A percentile compares a stretch with the other conserved stretches of the same genome.
These are phyloP conservation scores for Penicillium sp. DNA, from an alignment of 2,329 filamentous ascomycete species.

Conservation along the genomic window DNA sequence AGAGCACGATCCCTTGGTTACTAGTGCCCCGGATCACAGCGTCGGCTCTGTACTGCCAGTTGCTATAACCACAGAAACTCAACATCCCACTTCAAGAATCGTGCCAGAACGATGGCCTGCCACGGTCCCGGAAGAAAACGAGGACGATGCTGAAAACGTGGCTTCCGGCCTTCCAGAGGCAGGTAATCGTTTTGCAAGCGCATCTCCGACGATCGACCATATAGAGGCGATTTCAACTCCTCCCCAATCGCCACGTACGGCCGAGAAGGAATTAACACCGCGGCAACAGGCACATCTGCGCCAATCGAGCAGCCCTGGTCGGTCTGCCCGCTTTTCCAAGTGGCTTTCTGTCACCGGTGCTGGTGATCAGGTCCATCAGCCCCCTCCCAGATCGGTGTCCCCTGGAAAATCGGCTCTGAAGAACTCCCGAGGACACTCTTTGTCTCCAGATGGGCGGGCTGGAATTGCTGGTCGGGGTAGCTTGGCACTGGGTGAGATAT, in stretches of 20 bases:
- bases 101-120: slow-evolving; percentile 12
- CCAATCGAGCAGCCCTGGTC: slow-evolving; percentile 45
- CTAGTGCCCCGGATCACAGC: slow-evolving; percentile 1
- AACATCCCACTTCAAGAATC: slow-evolving; percentile 12
- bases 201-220: slow-evolving; percentile 11
- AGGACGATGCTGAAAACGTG: slow-evolving; percentile 1
- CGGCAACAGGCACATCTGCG: slow-evolving; percentile 24
- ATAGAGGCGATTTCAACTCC: slow-evolving; percentile 17
- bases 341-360: slow-evolving; percentile 46
- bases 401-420: slow-evolving; percentile 60
- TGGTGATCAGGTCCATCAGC: slow-evolving; percentile 50
- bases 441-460: slow-evolving; percentile 31
- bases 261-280: slow-evolving; percentile 10
- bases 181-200: slow-evolving; percentile 4
- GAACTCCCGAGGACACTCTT: slow-evolving; percentile 44
- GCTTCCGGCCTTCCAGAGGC: slow-evolving; percentile 1
- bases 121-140: slow-evolving; percentile 9
- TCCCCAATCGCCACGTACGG: slow-evolving; percentile 16
- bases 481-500: slow-evolving; percentile 49
- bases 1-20: slow-evolving; percentile 1
- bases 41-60: slow-evolving; percentile 1
- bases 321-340: slow-evolving; percentile 54
- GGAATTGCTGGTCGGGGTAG: slow-evolving; percentile 19
- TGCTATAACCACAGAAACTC: neutral
- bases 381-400: slow-evolving; percentile 54